Evolutionary conservation across 345 rosid genomes (phyloP).

Genomic region (Corchorus capsularis): DNA sequence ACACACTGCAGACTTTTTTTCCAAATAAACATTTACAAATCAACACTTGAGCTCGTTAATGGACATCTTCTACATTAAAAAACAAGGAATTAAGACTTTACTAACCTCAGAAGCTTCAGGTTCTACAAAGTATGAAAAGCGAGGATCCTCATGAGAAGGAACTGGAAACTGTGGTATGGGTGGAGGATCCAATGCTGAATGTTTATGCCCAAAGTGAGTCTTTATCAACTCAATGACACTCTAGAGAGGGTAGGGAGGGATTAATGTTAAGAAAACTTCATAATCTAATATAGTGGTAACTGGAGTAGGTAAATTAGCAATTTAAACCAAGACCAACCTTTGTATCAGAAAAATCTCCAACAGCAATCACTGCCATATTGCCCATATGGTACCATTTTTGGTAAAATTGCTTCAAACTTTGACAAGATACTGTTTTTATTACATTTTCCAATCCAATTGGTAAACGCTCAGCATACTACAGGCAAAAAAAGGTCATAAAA

Average conservation of each 20-base stretch:
- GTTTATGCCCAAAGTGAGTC: conserved; percentile 66
- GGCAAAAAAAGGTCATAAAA: background rate
- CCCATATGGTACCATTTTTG: conserved; percentile 75
- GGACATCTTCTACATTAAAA: background rate
- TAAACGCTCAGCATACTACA: conserved; percentile 90
- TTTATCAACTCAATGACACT: conserved; percentile 79
- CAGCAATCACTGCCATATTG: conserved; percentile 87
- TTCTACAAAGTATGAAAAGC: conserved; percentile 78
- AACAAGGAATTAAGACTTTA: conserved; percentile 7
- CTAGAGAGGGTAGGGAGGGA: conserved; percentile 31
- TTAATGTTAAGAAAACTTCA: conserved; percentile 22
- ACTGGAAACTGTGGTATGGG: conserved; percentile 60
- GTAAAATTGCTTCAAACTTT: conserved; percentile 71
- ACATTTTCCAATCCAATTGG: conserved; percentile 92
- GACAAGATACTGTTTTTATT: conserved; percentile 71
- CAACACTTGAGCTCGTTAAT: conserved; percentile 3
- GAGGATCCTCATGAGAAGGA: conserved; percentile 79
- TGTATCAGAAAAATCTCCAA: conserved; percentile 87
- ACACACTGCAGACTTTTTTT: conserved; percentile 82
- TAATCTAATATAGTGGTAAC: background rate
- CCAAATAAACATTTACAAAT: conserved; percentile 25
- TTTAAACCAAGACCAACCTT: conserved; percentile 48
- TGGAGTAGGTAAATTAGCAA: conserved; percentile 6
- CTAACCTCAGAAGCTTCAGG: conserved; percentile 93
- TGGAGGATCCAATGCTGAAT: conserved; percentile 43